Conservation (phyloP, 495 filamentous ascomycete genomes). For the Aspergillus incahuasiensis region DNA sequence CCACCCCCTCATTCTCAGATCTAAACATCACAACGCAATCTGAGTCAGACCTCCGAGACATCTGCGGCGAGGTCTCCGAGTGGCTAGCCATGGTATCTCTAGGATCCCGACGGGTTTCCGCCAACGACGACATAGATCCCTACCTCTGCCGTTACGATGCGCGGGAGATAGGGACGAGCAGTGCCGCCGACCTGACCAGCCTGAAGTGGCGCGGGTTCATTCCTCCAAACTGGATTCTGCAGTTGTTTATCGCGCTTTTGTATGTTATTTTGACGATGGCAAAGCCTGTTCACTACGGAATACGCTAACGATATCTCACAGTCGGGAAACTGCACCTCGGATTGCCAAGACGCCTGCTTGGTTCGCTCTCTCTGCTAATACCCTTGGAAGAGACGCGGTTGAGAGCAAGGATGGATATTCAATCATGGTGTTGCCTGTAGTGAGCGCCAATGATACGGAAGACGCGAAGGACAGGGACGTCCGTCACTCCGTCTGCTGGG, state of each 20-base stretch:
- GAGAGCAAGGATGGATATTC: conserved; percentile 45
- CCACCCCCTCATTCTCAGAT: conserved; percentile 48
- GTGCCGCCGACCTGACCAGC: conserved; percentile 28
- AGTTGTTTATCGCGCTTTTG: conserved; percentile 37
- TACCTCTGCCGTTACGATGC: conserved; percentile 78
- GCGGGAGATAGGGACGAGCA: conserved; percentile 37
- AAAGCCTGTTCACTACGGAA: not conserved
- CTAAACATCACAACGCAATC: conserved; percentile 33
- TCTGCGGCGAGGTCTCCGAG: conserved; percentile 65
- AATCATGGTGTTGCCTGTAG: conserved; percentile 28
- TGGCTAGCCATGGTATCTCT: conserved; percentile 77
- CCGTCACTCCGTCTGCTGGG: conserved; percentile 32
- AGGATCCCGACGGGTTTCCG: conserved; percentile 63
- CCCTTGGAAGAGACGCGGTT: conserved; percentile 34
- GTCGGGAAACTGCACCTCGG: conserved; percentile 17
- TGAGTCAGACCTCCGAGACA: conserved; percentile 51
- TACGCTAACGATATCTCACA: not conserved
- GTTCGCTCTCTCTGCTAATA: conserved; percentile 37
- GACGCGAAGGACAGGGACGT: not conserved
- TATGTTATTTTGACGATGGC: conserved; percentile 26
- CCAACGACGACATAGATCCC: conserved; percentile 68
- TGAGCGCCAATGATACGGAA: not conserved
- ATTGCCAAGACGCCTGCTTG: conserved; percentile 19
- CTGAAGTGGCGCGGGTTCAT: conserved; percentile 48
- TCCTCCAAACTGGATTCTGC: conserved; percentile 36